phyloP scores from a whole-genome alignment of 1,284 basidiomycete species.

The Stygiomarasmius scandens region DNA sequence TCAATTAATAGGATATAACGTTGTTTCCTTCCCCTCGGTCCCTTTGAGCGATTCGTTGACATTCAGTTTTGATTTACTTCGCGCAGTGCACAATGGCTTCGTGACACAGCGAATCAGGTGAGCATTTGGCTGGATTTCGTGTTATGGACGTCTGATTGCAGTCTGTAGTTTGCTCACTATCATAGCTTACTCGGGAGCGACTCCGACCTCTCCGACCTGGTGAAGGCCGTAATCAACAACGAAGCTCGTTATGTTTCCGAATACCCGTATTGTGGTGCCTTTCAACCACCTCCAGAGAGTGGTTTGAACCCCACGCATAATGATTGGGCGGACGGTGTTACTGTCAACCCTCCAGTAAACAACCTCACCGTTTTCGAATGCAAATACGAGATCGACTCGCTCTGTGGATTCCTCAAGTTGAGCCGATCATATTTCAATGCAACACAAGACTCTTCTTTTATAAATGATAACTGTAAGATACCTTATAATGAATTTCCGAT shows the following conservation, averaged over 20 bases:
- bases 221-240: conserved; percentile 77
- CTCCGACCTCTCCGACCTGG: conserved; percentile 58
- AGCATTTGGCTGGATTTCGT: conserved; percentile 14
- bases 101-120: conserved; percentile 76
- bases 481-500: too few relatives aligned
- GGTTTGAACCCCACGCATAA: conserved; percentile 64
- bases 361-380: conserved; percentile 46
- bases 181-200: conserved; percentile 59
- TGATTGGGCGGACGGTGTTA: conserved; percentile 65
- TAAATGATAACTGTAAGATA: conserved; percentile 65
- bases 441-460: conserved; percentile 70
- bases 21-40: conserved; percentile 29
- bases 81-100: conserved; percentile 68
- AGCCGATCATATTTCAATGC: conserved; percentile 72
- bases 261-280: conserved; percentile 76
- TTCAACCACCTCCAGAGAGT: conserved; percentile 77
- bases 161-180: conserved; percentile 66
- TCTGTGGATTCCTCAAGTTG: conserved; percentile 77
- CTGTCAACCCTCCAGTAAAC: conserved; percentile 65
- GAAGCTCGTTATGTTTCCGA: conserved; percentile 74
- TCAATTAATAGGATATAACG: conserved; percentile 62
- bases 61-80: neutral
- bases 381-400: conserved; percentile 79
- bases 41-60: neutral
- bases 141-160: neutral